phyloP scores from a whole-genome alignment of 768 basidiomycete genomes.

The Tubosaeta sp. region DNA sequence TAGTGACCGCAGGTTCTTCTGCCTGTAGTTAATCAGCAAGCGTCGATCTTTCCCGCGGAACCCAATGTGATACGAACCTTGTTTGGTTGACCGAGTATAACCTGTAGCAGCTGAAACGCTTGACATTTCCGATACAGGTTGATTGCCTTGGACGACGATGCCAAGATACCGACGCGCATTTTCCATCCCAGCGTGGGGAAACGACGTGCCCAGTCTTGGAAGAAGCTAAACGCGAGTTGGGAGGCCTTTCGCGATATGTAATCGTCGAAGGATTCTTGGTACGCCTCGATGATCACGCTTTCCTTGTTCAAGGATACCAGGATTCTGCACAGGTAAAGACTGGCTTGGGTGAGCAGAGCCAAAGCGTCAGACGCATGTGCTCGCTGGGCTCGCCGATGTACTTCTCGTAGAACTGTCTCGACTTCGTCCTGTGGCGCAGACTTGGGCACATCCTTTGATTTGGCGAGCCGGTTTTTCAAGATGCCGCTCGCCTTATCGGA shows the following conservation, averaged over 20 bases:
- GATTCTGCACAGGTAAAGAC: slow-evolving; percentile 63
- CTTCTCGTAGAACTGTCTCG: slow-evolving; percentile 47
- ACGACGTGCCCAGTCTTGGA: slow-evolving; percentile 72
- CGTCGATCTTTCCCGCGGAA: background rate
- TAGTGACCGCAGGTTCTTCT: slow-evolving; percentile 38
- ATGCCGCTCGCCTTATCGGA: slow-evolving; percentile 83
- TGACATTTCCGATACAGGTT: slow-evolving; percentile 78
- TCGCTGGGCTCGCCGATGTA: slow-evolving; percentile 73
- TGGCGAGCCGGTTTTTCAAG: slow-evolving; percentile 67
- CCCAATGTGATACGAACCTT: slow-evolving; percentile 14
- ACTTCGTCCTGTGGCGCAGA: slow-evolving; percentile 28
- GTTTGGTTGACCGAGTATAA: slow-evolving; percentile 47
- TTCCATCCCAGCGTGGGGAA: slow-evolving; percentile 63
- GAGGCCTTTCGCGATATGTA: slow-evolving; percentile 82
- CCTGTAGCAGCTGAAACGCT: slow-evolving; percentile 65
- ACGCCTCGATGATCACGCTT: slow-evolving; percentile 47
- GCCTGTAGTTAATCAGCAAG: slow-evolving; percentile 25
- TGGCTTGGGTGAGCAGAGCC: slow-evolving; percentile 62
- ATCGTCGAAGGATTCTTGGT: slow-evolving; percentile 65
- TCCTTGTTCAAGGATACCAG: slow-evolving; percentile 36
- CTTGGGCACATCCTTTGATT: slow-evolving; percentile 63
- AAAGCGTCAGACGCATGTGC: slow-evolving; percentile 58
- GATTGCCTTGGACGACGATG: slow-evolving; percentile 52
- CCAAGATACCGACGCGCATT: slow-evolving; percentile 57
- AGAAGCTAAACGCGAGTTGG: slow-evolving; percentile 64